phyloP scores from a whole-genome alignment of 129 eudicot genomes.

The Artemisia tridentata region DNA sequence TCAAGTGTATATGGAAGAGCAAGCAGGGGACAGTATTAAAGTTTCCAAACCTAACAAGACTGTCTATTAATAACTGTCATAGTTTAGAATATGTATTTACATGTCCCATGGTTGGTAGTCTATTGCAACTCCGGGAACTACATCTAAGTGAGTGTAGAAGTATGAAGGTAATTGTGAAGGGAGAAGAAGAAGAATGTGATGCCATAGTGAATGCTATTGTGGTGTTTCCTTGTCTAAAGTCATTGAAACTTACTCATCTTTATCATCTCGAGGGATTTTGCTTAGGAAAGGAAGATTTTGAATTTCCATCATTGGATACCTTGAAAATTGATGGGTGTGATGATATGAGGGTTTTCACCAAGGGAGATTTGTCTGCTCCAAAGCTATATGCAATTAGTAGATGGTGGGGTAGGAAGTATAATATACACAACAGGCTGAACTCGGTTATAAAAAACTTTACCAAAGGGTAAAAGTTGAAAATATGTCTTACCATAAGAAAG shows the following conservation, averaged over 20 bases:
- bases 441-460: no score
- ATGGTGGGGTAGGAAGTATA: no score
- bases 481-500: no score
- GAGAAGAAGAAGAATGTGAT: neutral
- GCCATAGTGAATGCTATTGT: neutral
- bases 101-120: slow-evolving; percentile 8
- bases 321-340: neutral
- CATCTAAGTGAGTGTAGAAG: rapidly evolving
- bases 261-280: neutral
- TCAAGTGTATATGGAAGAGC: neutral
- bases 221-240: neutral
- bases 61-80: rapidly evolving
- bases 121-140: neutral
- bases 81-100: neutral
- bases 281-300: neutral
- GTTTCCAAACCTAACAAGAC: neutral
- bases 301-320: neutral
- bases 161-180: neutral
- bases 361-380: neutral
- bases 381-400: neutral
- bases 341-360: neutral
- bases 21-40: neutral
- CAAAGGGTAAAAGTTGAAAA: no score
- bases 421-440: no score
- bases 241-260: neutral